Percentiles rank a stretch among this genome's conserved stretches.
Conservation (phyloP, 768 basidiomycete genomes). For the Kwoniella heveanensis region DNA sequence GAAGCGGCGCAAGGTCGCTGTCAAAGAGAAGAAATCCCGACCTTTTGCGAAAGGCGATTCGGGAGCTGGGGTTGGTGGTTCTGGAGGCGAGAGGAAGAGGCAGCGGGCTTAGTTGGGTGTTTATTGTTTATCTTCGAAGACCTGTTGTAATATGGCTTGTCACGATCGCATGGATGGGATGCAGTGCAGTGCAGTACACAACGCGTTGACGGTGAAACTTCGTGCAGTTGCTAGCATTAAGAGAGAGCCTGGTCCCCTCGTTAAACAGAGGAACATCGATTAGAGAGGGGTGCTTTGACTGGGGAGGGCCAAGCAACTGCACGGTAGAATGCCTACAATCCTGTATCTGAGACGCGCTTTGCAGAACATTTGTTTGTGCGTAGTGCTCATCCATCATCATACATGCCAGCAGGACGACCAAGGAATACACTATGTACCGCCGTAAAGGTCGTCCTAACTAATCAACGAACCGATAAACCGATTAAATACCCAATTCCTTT, state of each 20-base stretch:
- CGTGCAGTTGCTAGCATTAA: too few species aligned
- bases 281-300: too few species aligned
- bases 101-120: conserved; percentile 7
- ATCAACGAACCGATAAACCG: conserved; percentile 56
- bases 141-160: conserved; percentile 1
- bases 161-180: neutral
- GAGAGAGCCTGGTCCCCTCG: too few species aligned
- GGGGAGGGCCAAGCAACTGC: too few species aligned
- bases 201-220: too few species aligned
- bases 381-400: conserved; percentile 5
- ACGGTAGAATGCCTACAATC: too few species aligned
- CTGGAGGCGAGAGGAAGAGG: conserved; percentile 14
- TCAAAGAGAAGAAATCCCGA: conserved; percentile 84
- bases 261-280: too few species aligned
- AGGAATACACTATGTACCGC: neutral
- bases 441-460: neutral
- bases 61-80: conserved; percentile 14
- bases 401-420: conserved; percentile 5
- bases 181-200: too few species aligned
- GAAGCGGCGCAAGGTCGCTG: conserved; percentile 79
- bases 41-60: conserved; percentile 62
- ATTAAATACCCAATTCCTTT: conserved; percentile 61
- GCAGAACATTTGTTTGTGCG: too few species aligned
- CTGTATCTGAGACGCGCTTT: too few species aligned
- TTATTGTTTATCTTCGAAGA: neutral